phyloP scores from a whole-genome alignment of 306 rosid species.

The Alnus glutinosa region DNA sequence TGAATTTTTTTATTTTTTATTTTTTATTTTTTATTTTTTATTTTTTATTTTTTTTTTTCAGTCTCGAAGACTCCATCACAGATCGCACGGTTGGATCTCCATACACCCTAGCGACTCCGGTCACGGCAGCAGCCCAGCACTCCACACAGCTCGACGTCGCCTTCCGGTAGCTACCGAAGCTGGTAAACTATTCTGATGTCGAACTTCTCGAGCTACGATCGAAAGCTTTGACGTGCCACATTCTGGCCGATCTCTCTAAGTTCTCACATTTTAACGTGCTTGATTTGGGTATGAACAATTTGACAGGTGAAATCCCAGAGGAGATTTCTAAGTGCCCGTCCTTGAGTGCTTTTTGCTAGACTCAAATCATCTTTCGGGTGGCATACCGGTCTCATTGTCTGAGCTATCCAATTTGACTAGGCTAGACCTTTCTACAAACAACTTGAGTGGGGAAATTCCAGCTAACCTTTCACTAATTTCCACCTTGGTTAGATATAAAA shows the following conservation, averaged over 20 bases:
- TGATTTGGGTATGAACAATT: slow-evolving; percentile 68
- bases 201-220: slow-evolving; percentile 63
- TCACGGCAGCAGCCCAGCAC: too few species aligned
- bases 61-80: too few species aligned
- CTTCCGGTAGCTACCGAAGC: slow-evolving; percentile 30
- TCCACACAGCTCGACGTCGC: too few species aligned
- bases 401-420: slow-evolving; percentile 53
- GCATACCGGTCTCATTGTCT: slow-evolving; percentile 62
- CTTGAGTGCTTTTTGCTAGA: slow-evolving; percentile 48
- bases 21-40: too few species aligned
- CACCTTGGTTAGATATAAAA: slow-evolving; percentile 32
- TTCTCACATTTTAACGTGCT: slow-evolving; percentile 56
- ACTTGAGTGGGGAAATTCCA: slow-evolving; percentile 74
- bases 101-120: too few species aligned
- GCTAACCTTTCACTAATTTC: slow-evolving; percentile 49
- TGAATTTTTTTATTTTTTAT: too few species aligned
- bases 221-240: slow-evolving; percentile 53
- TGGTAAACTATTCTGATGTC: slow-evolving; percentile 73
- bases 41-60: too few species aligned
- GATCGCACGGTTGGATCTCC: too few species aligned
- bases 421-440: slow-evolving; percentile 77
- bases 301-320: slow-evolving; percentile 71
- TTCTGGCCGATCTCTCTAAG: slow-evolving; percentile 70
- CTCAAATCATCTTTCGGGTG: slow-evolving; percentile 67
- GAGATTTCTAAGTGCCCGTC: slow-evolving; percentile 70